Evolutionary conservation across 1,284 basidiomycete genomes (phyloP).

Genomic region (Crucibulum parvulum): DNA sequence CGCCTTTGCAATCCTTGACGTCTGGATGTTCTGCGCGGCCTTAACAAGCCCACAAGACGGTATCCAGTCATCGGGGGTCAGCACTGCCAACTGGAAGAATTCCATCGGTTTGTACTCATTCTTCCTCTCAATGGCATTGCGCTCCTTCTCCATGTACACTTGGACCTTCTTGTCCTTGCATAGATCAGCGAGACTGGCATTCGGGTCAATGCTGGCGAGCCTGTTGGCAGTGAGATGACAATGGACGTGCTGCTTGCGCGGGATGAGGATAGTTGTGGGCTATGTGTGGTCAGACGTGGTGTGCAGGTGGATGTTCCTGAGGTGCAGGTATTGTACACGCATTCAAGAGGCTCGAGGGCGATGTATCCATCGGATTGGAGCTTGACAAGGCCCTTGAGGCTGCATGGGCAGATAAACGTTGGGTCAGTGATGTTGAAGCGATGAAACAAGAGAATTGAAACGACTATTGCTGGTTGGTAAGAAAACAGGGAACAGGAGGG

Average conservation of each 20-base stretch:
- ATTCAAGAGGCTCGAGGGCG: slow-evolving; percentile 90
- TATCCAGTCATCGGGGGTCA: no score
- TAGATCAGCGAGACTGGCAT: no score
- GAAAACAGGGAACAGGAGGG: neutral
- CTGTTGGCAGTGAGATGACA: no score
- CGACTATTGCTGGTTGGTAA: neutral
- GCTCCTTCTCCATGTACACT: slow-evolving; percentile 64
- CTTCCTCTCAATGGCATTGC: slow-evolving; percentile 30
- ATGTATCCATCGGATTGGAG: slow-evolving; percentile 91
- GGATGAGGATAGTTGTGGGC: no score
- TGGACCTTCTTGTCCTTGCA: no score
- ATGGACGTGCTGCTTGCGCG: slow-evolving; percentile 23
- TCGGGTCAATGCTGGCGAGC: neutral
- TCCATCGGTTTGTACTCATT: no score
- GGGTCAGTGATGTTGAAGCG: no score
- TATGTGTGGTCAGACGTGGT: no score
- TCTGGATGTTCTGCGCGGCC: no score
- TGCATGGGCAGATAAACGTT: neutral
- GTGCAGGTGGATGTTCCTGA: slow-evolving; percentile 38
- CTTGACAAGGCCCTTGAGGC: slow-evolving; percentile 93
- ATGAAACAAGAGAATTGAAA: neutral
- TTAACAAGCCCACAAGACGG: no score
- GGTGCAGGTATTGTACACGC: slow-evolving; percentile 77
- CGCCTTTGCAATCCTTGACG: no score
- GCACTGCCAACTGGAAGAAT: no score